phyloP scores from a whole-genome alignment of 1,139 yeast species.

The Yamadazyma oceani region DNA sequence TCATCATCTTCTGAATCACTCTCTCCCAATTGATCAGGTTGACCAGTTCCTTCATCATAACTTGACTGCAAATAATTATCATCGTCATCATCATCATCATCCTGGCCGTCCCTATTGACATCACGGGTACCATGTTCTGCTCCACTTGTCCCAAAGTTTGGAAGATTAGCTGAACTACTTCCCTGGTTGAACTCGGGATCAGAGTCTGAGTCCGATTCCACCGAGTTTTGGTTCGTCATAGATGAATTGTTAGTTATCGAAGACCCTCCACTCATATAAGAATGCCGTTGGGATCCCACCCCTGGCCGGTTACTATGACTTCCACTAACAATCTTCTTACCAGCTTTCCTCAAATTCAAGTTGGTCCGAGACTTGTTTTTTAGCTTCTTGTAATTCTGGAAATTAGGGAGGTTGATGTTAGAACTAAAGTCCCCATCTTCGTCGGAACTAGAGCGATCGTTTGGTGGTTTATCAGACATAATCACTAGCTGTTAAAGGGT shows the following conservation, averaged over 20 bases:
- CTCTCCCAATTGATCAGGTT: conserved; percentile 12
- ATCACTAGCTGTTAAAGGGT: no score
- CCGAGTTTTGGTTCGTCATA: not conserved
- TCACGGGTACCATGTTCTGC: no score
- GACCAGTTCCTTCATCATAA: not conserved
- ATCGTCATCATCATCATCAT: conserved; percentile 7
- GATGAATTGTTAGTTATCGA: conserved; percentile 22
- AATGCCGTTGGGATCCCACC: conserved; percentile 23
- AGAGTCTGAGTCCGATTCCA: no score
- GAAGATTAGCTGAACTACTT: not conserved
- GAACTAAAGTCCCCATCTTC: conserved; percentile 15
- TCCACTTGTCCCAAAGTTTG: not conserved
- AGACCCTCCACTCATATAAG: conserved; percentile 27
- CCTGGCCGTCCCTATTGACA: conserved; percentile 13
- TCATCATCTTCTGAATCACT: conserved; percentile 10
- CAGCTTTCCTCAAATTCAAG: conserved; percentile 33
- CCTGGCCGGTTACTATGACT: conserved; percentile 29
- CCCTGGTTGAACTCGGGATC: conserved; percentile 9
- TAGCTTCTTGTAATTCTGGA: conserved; percentile 12
- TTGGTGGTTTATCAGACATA: not conserved
- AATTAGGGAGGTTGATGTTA: conserved; percentile 16
- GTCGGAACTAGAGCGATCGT: conserved; percentile 14
- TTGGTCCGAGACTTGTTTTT: conserved; percentile 9
- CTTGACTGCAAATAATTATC: not conserved
- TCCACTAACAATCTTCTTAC: conserved; percentile 25